Evolutionary conservation across 257 asterid species (phyloP).

Genomic region (Pogostemon cablin): DNA sequence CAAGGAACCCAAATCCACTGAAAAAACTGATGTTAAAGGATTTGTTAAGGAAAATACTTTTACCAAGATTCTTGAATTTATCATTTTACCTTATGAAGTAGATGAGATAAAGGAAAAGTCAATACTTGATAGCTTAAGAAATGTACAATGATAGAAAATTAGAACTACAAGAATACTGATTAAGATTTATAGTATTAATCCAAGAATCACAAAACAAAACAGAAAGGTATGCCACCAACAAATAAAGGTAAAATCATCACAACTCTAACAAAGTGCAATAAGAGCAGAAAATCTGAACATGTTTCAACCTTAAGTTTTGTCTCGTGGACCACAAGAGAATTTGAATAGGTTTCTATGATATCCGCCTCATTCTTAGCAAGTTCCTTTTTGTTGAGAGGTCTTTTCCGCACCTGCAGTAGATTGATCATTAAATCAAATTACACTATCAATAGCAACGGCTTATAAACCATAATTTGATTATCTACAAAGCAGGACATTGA

Average conservation of each 20-base stretch:
- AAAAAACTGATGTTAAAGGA: too few species aligned
- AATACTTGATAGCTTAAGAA: constrained; percentile 16
- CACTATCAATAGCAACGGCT: constrained; percentile 15
- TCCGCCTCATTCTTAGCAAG: constrained; percentile 87
- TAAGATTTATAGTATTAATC: constrained; percentile 1
- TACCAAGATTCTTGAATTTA: too few species aligned
- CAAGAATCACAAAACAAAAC: constrained; percentile 17
- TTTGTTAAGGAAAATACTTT: too few species aligned
- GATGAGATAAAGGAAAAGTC: background rate
- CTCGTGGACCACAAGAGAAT: constrained; percentile 75
- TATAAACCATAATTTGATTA: background rate
- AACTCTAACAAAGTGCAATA: constrained; percentile 6
- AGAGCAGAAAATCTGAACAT: background rate
- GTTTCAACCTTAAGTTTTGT: constrained; percentile 72
- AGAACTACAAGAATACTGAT: constrained; percentile 9
- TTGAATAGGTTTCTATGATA: constrained; percentile 72
- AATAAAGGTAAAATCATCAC: constrained; percentile 7
- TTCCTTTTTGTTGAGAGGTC: constrained; percentile 93
- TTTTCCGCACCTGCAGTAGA: constrained; percentile 76
- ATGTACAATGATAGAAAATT: background rate
- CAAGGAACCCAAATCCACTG: background rate
- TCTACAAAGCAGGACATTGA: constrained; percentile 8
- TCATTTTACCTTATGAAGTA: too few species aligned
- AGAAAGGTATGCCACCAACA: background rate
- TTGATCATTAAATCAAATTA: constrained; percentile 29